These are phyloP conservation scores for Crithidia acanthocephali DNA, from an alignment of 208 protist genomes.

Conservation along the genomic window DNA sequence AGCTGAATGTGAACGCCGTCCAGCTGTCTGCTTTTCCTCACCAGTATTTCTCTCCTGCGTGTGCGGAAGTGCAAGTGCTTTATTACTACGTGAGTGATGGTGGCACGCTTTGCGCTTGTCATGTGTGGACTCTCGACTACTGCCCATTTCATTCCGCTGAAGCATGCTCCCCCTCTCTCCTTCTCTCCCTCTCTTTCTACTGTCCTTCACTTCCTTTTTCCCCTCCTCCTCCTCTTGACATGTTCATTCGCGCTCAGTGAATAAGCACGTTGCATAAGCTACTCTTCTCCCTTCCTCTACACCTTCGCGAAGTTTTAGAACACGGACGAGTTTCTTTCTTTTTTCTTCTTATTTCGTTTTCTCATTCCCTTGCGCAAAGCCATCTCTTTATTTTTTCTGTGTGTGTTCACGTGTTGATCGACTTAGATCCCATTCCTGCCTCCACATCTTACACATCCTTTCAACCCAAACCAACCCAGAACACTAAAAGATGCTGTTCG, in stretches of 20 bases:
- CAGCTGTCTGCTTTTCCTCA: too few species aligned
- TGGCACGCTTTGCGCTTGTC: too few species aligned
- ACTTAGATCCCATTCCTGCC: background rate
- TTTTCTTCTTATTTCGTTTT: too few species aligned
- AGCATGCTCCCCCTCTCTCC: background rate
- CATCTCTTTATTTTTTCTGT: too few species aligned
- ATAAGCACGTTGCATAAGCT: background rate
- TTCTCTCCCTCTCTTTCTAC: background rate
- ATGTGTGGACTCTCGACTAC: too few species aligned
- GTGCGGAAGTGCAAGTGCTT: too few species aligned
- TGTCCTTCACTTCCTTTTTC: background rate
- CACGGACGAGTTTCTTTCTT: too few species aligned
- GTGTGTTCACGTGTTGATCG: background rate
- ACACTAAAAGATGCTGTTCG: conserved; percentile 24
- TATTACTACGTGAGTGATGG: too few species aligned
- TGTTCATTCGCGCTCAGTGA: background rate
- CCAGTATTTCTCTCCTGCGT: too few species aligned
- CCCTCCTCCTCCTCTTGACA: background rate
- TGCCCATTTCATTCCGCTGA: too few species aligned
- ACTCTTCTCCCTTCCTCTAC: background rate
- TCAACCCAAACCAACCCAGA: conserved; percentile 5
- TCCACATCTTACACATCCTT: background rate
- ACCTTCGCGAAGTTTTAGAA: background rate
- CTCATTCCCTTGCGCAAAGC: too few species aligned
- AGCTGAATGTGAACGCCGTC: too few species aligned